These are phyloP conservation scores for Beauveria varroae DNA, from an alignment of 2,329 filamentous ascomycete genomes.

Conservation along the genomic window DNA sequence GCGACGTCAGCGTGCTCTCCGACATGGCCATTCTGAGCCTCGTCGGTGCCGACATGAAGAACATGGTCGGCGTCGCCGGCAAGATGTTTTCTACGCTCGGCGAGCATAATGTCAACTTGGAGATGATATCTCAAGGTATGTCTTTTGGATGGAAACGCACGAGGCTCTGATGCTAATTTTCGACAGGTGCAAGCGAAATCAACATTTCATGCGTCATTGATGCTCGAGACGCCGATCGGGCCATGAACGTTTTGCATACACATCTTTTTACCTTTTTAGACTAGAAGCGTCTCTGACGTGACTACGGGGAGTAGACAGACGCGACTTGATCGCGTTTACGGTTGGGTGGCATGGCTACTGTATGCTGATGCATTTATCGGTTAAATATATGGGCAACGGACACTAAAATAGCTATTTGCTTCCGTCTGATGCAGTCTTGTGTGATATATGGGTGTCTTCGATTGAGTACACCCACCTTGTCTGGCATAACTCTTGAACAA, in stretches of 20 bases:
- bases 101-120: slow-evolving; percentile 90
- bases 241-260: slow-evolving; percentile 93
- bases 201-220: slow-evolving; percentile 98
- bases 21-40: slow-evolving; percentile 95
- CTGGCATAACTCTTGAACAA: no score
- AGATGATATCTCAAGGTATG: slow-evolving; percentile 98
- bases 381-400: not conserved
- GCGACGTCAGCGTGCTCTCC: slow-evolving; percentile 81
- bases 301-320: not conserved
- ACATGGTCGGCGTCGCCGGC: slow-evolving; percentile 90
- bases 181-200: slow-evolving; percentile 86
- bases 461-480: no score
- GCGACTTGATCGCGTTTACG: not conserved
- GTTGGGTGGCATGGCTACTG: not conserved
- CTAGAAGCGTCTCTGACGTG: slow-evolving; percentile 26
- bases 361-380: not conserved
- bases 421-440: not conserved
- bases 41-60: slow-evolving; percentile 93
- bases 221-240: slow-evolving; percentile 79
- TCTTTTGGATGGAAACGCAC: not conserved
- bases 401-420: not conserved
- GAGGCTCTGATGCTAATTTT: slow-evolving; percentile 1
- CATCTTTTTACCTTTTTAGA: slow-evolving; percentile 95
- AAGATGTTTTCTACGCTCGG: slow-evolving; percentile 93
- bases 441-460: not conserved